Percentiles rank a stretch among this genome's conserved stretches.
Conservation (phyloP, 2,329 filamentous ascomycete species). For the Beauveria brongniartii region DNA sequence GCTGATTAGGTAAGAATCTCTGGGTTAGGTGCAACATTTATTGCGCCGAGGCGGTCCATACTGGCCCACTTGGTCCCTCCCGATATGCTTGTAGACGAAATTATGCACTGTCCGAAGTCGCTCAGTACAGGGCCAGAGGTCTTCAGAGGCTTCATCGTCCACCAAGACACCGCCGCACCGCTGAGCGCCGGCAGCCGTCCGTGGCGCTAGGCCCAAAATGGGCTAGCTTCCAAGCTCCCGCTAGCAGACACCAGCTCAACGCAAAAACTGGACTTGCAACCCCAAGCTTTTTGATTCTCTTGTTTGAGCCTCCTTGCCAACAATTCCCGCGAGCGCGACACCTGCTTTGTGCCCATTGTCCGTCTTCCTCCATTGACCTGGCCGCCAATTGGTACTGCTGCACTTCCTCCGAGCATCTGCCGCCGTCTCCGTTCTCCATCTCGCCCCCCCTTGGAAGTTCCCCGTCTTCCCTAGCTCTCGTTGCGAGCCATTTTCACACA, state of each 20-base stretch:
- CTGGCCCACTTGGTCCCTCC: background rate
- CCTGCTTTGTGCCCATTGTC: conserved; percentile 3
- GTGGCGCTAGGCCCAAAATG: conserved; percentile 3
- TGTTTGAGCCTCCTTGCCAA: conserved; percentile 9
- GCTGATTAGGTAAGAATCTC: conserved; percentile 4
- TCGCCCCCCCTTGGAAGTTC: background rate
- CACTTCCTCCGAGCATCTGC: background rate
- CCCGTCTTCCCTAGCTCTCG: background rate
- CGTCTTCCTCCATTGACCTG: background rate
- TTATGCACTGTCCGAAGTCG: conserved; percentile 10
- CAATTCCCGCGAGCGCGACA: conserved; percentile 12
- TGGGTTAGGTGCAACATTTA: conserved; percentile 10
- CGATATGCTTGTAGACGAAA: conserved; percentile 8
- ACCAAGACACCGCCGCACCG: background rate
- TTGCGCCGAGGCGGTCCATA: background rate
- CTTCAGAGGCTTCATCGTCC: background rate
- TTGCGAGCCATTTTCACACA: conserved; percentile 13
- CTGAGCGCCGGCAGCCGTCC: conserved; percentile 12
- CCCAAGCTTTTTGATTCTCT: conserved; percentile 12
- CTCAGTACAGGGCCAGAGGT: background rate
- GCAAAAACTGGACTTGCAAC: conserved; percentile 13
- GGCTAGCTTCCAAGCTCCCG: conserved; percentile 10
- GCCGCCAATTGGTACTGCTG: conserved; percentile 8
- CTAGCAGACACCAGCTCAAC: conserved; percentile 12
- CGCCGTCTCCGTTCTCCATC: background rate